Percentiles rank a stretch among this genome's conserved stretches.
Conservation (phyloP, 83 land plant genomes). For the Diphasiastrum complanatum region DNA sequence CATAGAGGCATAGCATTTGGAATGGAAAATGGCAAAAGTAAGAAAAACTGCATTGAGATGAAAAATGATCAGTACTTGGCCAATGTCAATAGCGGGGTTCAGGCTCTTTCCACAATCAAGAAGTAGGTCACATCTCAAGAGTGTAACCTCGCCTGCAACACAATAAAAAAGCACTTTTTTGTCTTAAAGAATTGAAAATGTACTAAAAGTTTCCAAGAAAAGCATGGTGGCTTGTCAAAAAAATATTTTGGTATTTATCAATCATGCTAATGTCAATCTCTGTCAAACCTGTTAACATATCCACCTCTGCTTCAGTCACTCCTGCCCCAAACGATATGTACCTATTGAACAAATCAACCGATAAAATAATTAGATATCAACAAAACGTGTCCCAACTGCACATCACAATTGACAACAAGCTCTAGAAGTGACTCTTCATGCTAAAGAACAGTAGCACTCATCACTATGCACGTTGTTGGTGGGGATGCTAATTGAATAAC, state of each 20-base stretch:
- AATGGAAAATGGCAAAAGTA: not conserved
- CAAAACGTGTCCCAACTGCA: too few species aligned
- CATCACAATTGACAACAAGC: too few species aligned
- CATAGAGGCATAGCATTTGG: too few species aligned
- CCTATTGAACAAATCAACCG: slow-evolving; percentile 13
- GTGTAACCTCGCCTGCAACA: slow-evolving; percentile 27
- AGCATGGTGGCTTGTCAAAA: too few species aligned
- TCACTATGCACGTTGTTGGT: too few species aligned
- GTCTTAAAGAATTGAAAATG: not conserved
- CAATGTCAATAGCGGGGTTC: slow-evolving; percentile 45
- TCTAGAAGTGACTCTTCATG: too few species aligned
- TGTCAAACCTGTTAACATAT: slow-evolving; percentile 32
- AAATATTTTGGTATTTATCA: too few species aligned
- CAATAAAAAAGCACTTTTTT: not conserved
- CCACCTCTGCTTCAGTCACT: slow-evolving; percentile 40
- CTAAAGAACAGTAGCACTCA: too few species aligned
- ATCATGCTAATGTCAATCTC: not conserved
- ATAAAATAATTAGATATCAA: not conserved
- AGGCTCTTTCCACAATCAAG: slow-evolving; percentile 45
- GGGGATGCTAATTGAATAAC: too few species aligned
- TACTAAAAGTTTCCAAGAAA: too few species aligned
- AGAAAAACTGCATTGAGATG: too few species aligned
- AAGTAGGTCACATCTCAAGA: slow-evolving; percentile 32
- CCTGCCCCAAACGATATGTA: slow-evolving; percentile 45
- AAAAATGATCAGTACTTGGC: slow-evolving; percentile 38